phyloP scores from a whole-genome alignment of 176 grass and related monocot species.

The Zoysia japonica region DNA sequence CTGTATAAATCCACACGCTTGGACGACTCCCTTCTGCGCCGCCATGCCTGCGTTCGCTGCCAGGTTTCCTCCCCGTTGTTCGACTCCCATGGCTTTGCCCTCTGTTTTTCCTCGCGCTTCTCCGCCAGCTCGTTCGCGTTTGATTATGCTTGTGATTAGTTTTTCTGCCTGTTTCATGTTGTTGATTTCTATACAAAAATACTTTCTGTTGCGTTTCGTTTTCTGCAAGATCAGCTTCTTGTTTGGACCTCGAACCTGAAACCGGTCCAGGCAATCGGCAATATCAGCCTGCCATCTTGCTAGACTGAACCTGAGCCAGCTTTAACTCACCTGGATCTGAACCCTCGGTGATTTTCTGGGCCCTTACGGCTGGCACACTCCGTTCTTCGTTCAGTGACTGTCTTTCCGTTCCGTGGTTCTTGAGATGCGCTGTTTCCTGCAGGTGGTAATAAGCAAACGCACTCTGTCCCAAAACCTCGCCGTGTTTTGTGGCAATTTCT shows the following conservation, averaged over 20 bases:
- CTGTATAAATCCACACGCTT: background rate
- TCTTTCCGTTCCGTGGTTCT: background rate
- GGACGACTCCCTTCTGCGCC: background rate
- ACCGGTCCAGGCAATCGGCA: slow-evolving; percentile 44
- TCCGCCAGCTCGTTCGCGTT: background rate
- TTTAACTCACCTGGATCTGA: slow-evolving; percentile 82
- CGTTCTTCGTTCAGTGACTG: rapidly evolving
- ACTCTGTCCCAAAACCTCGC: slow-evolving; percentile 66
- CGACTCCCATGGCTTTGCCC: background rate
- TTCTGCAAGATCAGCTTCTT: slow-evolving; percentile 76
- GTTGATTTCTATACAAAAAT: background rate
- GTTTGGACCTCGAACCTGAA: slow-evolving; percentile 40
- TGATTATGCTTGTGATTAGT: background rate
- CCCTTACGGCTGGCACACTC: slow-evolving; percentile 56
- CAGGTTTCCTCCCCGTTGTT: background rate
- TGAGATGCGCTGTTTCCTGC: rapidly evolving
- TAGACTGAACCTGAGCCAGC: slow-evolving; percentile 42
- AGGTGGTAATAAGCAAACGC: slow-evolving; percentile 48
- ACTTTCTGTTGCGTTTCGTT: background rate
- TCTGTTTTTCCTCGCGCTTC: background rate
- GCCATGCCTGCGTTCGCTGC: background rate
- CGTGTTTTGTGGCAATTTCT: slow-evolving; percentile 89
- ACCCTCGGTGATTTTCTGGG: slow-evolving; percentile 59
- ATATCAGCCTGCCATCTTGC: slow-evolving; percentile 53
- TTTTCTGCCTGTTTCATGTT: background rate